Evolutionary conservation across 495 filamentous ascomycete genomes (phyloP), one percentile per base, ranked within the genome.

Genomic region (Pyrenopolyporus hunteri): DNA sequence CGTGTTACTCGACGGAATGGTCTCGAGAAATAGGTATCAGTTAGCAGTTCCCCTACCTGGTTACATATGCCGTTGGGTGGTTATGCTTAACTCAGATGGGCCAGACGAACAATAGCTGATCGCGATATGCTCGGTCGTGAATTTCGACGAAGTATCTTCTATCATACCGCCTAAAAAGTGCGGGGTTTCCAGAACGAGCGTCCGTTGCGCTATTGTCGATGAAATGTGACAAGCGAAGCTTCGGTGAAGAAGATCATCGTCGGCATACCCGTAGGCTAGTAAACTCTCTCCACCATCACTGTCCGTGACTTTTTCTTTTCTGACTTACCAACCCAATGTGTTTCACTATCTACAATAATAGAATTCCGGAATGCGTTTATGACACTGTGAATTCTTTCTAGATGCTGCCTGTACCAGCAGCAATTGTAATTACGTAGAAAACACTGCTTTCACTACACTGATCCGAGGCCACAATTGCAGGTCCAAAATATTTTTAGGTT

Each of bases 241-340:
- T n/a, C 61, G 61, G 61, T 64, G 36, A 59, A 55, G 54, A 39
- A 4, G 55, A 64, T 59, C 48, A 37, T 55, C 61, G 11, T 43
- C 14, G 7, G 28, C 14, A n/a, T 7, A 1, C 10, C 19, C 8
- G 13, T 13, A 33, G 2, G 5, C 35, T 47, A n/a, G n/a, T n/a
- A 26, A 23, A 31, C 16, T 36, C 36, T 59, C 29, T 51, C 33
- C 5, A 25, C 23, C 14, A 16, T 29, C 7, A 39, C 6, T 23
- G 35, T 14, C 16, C 19, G 37, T 22, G 9, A 20, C 4, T 47
- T 4, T 9, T 23, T 26, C 8, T 14, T 17, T 39, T 47, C 9
- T 28, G 2, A 8, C 39, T 28, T 64, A 45, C 23, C 13, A 17
- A 10, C 14, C 7, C n/a, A n/a, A n/a, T n/a, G 11, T 17, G 43